These are phyloP conservation scores for Aquilaria agallochum DNA, from an alignment of 441 rosid genomes.

Conservation along the genomic window DNA sequence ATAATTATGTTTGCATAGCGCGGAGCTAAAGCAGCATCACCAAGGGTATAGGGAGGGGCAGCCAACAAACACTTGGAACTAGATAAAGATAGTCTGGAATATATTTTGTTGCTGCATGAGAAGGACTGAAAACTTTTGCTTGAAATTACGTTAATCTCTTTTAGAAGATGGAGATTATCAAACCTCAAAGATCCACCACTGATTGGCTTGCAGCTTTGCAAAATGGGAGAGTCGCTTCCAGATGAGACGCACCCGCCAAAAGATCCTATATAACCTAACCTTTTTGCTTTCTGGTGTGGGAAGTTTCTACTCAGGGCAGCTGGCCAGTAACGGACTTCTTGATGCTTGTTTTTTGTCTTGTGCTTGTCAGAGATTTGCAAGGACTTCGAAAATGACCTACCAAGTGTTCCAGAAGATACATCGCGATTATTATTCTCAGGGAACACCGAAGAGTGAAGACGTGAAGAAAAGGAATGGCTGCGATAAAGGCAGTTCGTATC, in stretches of 20 bases:
- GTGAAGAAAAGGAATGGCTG: conserved; percentile 34
- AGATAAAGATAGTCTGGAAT: conserved; percentile 30
- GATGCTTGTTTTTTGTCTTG: conserved; percentile 20
- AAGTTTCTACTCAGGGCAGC: conserved; percentile 19
- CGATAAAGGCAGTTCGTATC: conserved; percentile 26
- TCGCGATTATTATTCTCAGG: conserved; percentile 30
- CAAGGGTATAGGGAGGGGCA: conserved; percentile 50
- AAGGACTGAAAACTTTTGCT: conserved; percentile 13
- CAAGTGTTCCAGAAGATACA: conserved; percentile 28
- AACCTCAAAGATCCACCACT: conserved; percentile 36
- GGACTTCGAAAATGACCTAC: conserved; percentile 25
- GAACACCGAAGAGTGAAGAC: conserved; percentile 30
- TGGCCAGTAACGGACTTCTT: conserved; percentile 17
- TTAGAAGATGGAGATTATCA: conserved; percentile 10
- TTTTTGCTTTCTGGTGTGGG: conserved; percentile 26
- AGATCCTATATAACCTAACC: conserved; percentile 27
- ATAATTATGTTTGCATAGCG: conserved; percentile 54
- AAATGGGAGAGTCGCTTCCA: conserved; percentile 33
- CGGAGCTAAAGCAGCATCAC: conserved; percentile 52
- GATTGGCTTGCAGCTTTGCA: conserved; percentile 26
- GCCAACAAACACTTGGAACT: conserved; percentile 30
- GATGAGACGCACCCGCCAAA: conserved; percentile 41
- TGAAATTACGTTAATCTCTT: conserved; percentile 21
- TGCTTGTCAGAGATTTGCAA: conserved; percentile 17
- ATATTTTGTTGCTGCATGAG: conserved; percentile 22